Evolutionary conservation across 495 filamentous ascomycete species (phyloP).

Genomic region (Aspergillus homomorphus): DNA sequence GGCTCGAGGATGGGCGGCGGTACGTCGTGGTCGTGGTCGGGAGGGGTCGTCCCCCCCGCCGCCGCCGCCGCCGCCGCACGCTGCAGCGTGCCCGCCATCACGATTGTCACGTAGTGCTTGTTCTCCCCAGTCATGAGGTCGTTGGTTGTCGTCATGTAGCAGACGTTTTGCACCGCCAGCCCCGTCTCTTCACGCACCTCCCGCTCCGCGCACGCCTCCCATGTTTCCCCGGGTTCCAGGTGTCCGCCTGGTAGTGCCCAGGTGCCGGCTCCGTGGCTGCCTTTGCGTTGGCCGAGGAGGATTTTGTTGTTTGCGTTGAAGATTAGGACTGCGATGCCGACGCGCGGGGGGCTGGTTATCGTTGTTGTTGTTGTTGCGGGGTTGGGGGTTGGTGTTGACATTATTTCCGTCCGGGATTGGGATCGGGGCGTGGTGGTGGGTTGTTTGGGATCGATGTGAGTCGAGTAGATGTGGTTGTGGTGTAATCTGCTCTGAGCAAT

Average conservation of each 20-base stretch:
- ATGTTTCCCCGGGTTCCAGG: conserved; percentile 17
- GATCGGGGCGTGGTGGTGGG: neutral
- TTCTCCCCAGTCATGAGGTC: conserved; percentile 16
- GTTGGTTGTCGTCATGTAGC: conserved; percentile 18
- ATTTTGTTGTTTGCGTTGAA: conserved; percentile 30
- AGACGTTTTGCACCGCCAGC: conserved; percentile 1
- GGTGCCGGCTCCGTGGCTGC: conserved; percentile 38
- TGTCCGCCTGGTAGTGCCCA: conserved; percentile 25
- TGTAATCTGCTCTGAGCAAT: no score
- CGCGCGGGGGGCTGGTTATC: conserved; percentile 19
- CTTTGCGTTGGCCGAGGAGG: conserved; percentile 33
- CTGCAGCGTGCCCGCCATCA: conserved; percentile 9
- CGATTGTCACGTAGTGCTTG: conserved; percentile 23
- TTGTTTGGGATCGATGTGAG: neutral
- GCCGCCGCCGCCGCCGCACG: conserved; percentile 3
- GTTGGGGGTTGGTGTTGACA: neutral
- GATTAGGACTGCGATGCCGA: conserved; percentile 36
- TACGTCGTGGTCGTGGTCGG: neutral
- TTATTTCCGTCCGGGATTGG: neutral
- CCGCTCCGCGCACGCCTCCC: conserved; percentile 15
- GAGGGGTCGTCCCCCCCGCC: no score
- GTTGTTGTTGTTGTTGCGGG: neutral
- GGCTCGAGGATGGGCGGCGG: conserved; percentile 8
- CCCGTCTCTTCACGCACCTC: conserved; percentile 21
- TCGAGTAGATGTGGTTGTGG: no score